Base-by-base conservation (phyloP, 2,329 filamentous ascomycete genomes). In the Cladophialophora psammophila region DNA sequence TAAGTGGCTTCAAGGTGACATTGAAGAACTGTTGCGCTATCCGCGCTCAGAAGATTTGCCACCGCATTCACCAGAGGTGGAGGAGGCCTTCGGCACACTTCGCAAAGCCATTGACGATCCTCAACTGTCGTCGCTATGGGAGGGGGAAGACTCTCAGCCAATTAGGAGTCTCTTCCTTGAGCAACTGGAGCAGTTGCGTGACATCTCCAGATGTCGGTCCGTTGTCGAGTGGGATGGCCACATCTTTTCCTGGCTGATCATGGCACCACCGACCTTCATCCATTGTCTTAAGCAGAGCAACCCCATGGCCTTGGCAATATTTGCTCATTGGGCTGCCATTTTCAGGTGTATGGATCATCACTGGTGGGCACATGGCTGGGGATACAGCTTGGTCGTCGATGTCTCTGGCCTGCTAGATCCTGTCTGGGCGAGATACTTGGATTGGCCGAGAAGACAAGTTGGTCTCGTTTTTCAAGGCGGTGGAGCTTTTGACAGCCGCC, bases 301-400 rank as follows among this genome's bases (percentile, higher is more conserved):
- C 45, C 72, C 72, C 15, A 63, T 69, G 53, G 69, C 72, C 13
- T 59, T 73, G 48, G 68, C 66, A 15, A 56, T 73, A 9, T 72
- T 73, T 57, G 69, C 71, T 18, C 68, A 72, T 48, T 73, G 72
- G 72, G 69, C 71, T 26, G 72, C 69, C 7, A 67, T 63, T 42
- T 71, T 73, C 42, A 60, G 69, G 13, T 72, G 71, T 59, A 72
- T 73, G 65, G 72, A 73, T 61, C 72, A 73, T 63, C 68, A 72
- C 40, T 73, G 72, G 72, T 73, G 72, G 72, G 72, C 71, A 10
- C 66, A 66, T 8, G 72, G 72, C 31, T 73, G 72, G 72, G 67
- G 69, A n/a, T 70, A 72, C 62, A 71, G 63, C 31, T 63, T 73
- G 42, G 71, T 73, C 3, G 56, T 65, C 35, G 72, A 72, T 55